These are phyloP conservation scores for Blastobotrys buckinghamii DNA, from an alignment of 1,139 yeast species.

Conservation along the genomic window DNA sequence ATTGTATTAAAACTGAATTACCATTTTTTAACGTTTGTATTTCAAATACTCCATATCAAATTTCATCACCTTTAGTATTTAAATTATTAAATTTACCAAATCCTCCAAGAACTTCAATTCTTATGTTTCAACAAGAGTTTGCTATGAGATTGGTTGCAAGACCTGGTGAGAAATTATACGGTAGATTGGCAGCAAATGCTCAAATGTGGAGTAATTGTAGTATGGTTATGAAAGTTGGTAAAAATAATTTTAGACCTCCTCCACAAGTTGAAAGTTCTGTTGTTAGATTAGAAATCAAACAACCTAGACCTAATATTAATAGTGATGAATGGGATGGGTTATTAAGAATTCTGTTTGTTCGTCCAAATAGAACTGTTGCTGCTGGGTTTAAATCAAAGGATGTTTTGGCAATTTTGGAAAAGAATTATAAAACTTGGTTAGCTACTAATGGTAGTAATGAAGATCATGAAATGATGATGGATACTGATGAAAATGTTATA, in stretches of 20 bases:
- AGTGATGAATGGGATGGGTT: slow-evolving; percentile 97
- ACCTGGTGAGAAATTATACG: slow-evolving; percentile 90
- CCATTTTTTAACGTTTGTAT: slow-evolving; percentile 96
- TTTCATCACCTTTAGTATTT: slow-evolving; percentile 93
- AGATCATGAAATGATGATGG: slow-evolving; percentile 40
- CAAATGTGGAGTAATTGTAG: slow-evolving; percentile 99
- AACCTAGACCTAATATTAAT: slow-evolving; percentile 87
- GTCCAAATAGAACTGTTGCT: slow-evolving; percentile 87
- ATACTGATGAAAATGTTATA: slow-evolving; percentile 39
- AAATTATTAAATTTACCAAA: slow-evolving; percentile 83
- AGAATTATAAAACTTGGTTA: slow-evolving; percentile 76
- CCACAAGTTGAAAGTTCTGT: slow-evolving; percentile 98
- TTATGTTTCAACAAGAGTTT: slow-evolving; percentile 97
- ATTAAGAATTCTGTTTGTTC: slow-evolving; percentile 79
- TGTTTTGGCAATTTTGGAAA: slow-evolving; percentile 78
- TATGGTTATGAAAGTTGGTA: slow-evolving; percentile 97
- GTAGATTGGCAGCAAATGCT: slow-evolving; percentile 90
- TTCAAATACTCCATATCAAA: slow-evolving; percentile 96
- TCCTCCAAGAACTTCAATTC: slow-evolving; percentile 92
- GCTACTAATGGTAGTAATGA: slow-evolving; percentile 37
- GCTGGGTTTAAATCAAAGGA: slow-evolving; percentile 88
- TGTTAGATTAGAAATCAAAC: slow-evolving; percentile 85
- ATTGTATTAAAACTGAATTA: slow-evolving; percentile 89
- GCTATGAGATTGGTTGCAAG: slow-evolving; percentile 89
- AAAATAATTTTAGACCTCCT: slow-evolving; percentile 95